Evolutionary conservation across 75 land plant species (phyloP).

Genomic region (Pseudotsuga menziesii): DNA sequence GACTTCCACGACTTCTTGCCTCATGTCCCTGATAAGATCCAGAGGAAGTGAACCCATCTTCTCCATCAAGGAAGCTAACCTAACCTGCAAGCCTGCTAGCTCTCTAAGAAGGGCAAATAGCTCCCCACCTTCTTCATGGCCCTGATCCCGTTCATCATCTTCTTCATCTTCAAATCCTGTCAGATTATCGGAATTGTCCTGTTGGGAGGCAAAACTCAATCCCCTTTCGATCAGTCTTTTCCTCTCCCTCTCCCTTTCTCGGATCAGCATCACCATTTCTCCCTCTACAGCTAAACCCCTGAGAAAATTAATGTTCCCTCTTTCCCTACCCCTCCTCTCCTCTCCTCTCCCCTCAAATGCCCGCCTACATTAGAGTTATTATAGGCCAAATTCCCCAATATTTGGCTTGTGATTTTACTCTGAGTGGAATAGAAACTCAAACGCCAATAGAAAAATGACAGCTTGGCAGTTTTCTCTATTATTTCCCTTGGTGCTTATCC

Average conservation of each 20-base stretch:
- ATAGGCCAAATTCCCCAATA: no score
- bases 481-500: no score
- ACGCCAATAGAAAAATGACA: no score
- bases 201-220: background rate
- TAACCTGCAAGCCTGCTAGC: background rate
- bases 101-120: background rate
- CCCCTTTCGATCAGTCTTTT: conserved; percentile 10
- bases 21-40: conserved; percentile 12
- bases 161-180: background rate
- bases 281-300: no score
- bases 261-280: background rate
- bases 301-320: no score
- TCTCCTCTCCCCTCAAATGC: no score
- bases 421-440: no score
- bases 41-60: conserved; percentile 13
- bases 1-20: conserved; percentile 11
- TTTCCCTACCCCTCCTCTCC: no score
- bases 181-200: background rate
- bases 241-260: conserved; percentile 9
- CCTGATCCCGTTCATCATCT: background rate
- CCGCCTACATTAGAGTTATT: no score
- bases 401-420: no score
- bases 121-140: background rate
- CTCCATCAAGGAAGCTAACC: conserved; percentile 7
- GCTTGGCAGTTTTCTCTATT: no score